Evolutionary conservation across 225 moss, liverwort and hornwort species (phyloP).

Genomic region (Sphagnum contortum): DNA sequence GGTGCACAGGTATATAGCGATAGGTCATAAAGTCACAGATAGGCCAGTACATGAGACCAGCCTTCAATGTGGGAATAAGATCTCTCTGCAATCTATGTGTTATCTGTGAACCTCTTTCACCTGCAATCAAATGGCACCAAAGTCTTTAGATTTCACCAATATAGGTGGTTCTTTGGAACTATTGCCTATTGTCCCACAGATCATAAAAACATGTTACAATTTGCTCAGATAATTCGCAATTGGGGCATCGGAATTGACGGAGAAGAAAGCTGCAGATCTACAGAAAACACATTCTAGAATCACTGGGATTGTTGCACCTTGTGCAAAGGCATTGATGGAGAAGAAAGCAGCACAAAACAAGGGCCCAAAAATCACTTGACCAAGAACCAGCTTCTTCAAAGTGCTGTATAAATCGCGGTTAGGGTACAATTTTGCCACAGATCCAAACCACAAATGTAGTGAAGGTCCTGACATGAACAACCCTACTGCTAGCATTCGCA

Average conservation of each 20-base stretch:
- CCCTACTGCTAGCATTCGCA: conserved; percentile 53
- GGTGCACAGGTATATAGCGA: conserved; percentile 47
- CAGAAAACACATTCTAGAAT: too few species aligned
- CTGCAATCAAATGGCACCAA: conserved; percentile 8
- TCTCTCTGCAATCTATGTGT: conserved; percentile 40
- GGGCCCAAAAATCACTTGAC: conserved; percentile 49
- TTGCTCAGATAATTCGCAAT: too few species aligned
- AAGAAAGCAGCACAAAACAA: conserved; percentile 47
- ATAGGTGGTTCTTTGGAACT: too few species aligned
- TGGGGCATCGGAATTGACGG: too few species aligned
- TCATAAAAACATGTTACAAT: too few species aligned
- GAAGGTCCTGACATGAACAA: conserved; percentile 62
- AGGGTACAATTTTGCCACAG: conserved; percentile 35
- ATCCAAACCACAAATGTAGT: conserved; percentile 52
- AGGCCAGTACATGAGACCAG: conserved; percentile 54
- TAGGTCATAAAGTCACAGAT: conserved; percentile 53
- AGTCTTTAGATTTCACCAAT: not conserved
- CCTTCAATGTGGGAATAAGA: conserved; percentile 41
- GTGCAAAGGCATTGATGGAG: conserved; percentile 38
- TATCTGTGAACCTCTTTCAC: conserved; percentile 44
- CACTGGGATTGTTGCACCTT: conserved; percentile 17
- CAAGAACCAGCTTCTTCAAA: conserved; percentile 50
- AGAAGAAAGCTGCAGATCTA: too few species aligned
- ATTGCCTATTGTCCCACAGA: too few species aligned
- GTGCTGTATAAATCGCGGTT: conserved; percentile 43